Percentiles rank a stretch among this genome's conserved stretches.
phyloP scores from a whole-genome alignment of 768 basidiomycete species.

The Calocera cornea region DNA sequence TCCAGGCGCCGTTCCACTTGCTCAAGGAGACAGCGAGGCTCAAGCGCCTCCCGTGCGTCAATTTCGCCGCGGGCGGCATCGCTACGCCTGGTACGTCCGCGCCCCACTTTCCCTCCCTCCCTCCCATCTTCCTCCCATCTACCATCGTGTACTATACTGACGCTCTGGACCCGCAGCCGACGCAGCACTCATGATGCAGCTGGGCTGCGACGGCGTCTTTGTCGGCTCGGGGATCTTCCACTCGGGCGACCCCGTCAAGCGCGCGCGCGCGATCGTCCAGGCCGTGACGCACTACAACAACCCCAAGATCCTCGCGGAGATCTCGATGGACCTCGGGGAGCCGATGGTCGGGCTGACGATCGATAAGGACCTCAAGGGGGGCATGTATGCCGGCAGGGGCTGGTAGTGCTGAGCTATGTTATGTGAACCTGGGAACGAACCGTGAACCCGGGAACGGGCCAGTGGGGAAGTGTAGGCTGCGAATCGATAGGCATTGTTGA shows the following conservation, averaged over 20 bases:
- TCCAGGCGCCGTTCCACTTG: conserved; percentile 86
- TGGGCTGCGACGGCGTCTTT: conserved; percentile 95
- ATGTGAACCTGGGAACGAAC: too few relatives aligned
- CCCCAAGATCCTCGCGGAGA: conserved; percentile 77
- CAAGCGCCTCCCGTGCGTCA: conserved; percentile 88
- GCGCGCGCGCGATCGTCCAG: conserved; percentile 91
- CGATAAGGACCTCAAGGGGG: conserved; percentile 19
- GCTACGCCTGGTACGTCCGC: conserved; percentile 63
- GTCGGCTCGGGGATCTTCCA: conserved; percentile 97
- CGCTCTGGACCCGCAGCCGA: conserved; percentile 43
- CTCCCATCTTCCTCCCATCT: too few relatives aligned
- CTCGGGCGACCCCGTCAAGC: conserved; percentile 87
- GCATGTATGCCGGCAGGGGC: conserved; percentile 21
- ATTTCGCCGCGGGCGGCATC: conserved; percentile 90
- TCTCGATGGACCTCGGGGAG: conserved; percentile 70
- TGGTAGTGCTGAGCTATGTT: not conserved
- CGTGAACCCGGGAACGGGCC: too few relatives aligned
- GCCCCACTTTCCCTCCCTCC: not conserved
- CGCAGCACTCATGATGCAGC: conserved; percentile 97
- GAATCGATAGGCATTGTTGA: too few relatives aligned
- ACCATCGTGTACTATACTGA: too few relatives aligned
- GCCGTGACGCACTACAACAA: conserved; percentile 97
- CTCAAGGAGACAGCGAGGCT: conserved; percentile 90
- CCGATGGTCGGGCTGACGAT: conserved; percentile 93
- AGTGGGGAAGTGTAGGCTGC: too few relatives aligned